Evolutionary conservation across 2,329 filamentous ascomycete species (phyloP), one percentile per base, ranked within the genome.

Genomic region (Fusarium odoratissimum): DNA sequence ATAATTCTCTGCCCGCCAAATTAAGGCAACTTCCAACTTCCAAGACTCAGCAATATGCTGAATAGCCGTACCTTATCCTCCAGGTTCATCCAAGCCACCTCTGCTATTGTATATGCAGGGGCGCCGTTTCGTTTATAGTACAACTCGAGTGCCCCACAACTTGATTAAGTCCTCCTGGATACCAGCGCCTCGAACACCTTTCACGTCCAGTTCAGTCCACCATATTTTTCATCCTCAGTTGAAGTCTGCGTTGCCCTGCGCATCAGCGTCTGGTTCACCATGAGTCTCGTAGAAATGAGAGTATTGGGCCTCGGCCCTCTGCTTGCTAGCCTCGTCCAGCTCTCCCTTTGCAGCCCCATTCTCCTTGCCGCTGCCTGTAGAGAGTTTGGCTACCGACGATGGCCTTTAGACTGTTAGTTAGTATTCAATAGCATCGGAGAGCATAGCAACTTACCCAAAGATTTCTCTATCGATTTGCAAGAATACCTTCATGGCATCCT

Each of bases 401-500:
- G 87, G 86, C 13, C 87, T 89, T 61, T 41, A 58, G 12, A 23
- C n/a, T 16, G 49, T 75, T 35, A 71, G 71, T 46, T 58, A 23
- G 62, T 60, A 71, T 65, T 38, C 16, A 51, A 25, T 16, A 9
- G 35, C n/a, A 40, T 17, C n/a, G 5, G 12, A n/a, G 52, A 25
- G 54, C 21, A 17, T 54, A 45, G 16, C 23, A 48, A 77, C 90
- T 82, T 84, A 91, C 91, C 96, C 96, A 80, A 97, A 96, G 67
- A 98, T 89, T 80, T 97, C 93, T 46, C 91, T 89, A 79, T 99
- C 95, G 40, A 98, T 85, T 66, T 88, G 85, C 79, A 98, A 86
- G 80, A 95, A 97, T 76, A 95, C 92, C 82, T 95, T 94, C 84
- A 97, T 95, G 4, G 94, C 90, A 37, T 95, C 90, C 80, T 95